These are phyloP conservation scores for Achaetomium macrosporum DNA, from an alignment of 2,329 filamentous ascomycete genomes.

Conservation along the genomic window DNA sequence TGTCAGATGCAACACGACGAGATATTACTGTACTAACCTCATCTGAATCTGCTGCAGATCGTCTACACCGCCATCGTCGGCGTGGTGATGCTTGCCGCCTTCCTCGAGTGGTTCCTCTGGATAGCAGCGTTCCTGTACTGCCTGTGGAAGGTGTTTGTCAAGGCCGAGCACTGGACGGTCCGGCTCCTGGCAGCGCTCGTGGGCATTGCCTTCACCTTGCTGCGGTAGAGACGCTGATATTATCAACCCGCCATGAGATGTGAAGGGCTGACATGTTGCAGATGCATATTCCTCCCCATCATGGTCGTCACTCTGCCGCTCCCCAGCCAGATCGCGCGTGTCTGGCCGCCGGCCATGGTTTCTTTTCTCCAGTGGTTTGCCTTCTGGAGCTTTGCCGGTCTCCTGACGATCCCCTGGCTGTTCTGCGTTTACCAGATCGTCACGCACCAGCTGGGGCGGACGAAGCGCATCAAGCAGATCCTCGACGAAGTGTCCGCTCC, in stretches of 20 bases:
- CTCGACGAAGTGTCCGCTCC: constrained; percentile 81
- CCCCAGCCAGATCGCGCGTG: constrained; percentile 61
- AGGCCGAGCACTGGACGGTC: constrained; percentile 84
- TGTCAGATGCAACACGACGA: neutral
- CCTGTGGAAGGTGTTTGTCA: constrained; percentile 77
- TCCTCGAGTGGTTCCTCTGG: constrained; percentile 93
- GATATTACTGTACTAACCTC: neutral
- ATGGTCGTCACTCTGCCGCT: constrained; percentile 91
- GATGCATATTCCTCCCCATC: constrained; percentile 80
- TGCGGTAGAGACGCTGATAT: constrained; percentile 52
- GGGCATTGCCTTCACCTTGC: constrained; percentile 62
- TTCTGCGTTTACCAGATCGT: constrained; percentile 90
- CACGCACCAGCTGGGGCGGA: constrained; percentile 76
- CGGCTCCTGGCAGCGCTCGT: constrained; percentile 71
- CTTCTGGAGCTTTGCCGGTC: constrained; percentile 83
- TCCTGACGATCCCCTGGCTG: constrained; percentile 84
- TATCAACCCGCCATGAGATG: neutral
- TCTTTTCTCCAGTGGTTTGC: constrained; percentile 83
- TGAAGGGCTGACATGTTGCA: constrained; percentile 1
- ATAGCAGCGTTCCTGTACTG: constrained; percentile 92
- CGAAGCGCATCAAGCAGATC: constrained; percentile 73
- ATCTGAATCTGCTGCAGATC: constrained; percentile 55
- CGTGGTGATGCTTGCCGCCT: constrained; percentile 72
- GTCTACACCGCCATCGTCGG: constrained; percentile 78
- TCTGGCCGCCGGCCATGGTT: constrained; percentile 67